A percentile compares a stretch with the other conserved stretches of the same genome.
Evolutionary conservation across 768 basidiomycete genomes (phyloP).

Genomic region (Tulasnella sp.): DNA sequence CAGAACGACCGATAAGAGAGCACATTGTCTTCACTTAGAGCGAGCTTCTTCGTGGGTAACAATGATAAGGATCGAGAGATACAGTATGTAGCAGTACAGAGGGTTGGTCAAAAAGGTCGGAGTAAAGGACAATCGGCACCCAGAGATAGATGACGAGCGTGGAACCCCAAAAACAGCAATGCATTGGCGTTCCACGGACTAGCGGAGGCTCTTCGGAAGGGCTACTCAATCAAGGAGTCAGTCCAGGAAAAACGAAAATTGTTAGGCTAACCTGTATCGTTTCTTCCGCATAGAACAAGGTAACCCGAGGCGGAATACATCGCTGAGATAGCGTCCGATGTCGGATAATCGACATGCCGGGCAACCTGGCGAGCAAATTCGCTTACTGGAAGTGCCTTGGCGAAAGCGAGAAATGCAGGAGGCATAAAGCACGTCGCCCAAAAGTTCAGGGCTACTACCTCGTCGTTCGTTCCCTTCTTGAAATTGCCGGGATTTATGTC

Average conservation of each 20-base stretch:
- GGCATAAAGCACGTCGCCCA: not conserved
- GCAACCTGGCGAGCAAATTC: not conserved
- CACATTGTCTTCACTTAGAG: no score
- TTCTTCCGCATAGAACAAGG: not conserved
- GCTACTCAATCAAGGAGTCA: not conserved
- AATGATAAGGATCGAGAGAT: no score
- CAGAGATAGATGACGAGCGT: no score
- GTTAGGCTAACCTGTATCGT: not conserved
- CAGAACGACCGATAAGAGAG: no score
- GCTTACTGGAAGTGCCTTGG: not conserved
- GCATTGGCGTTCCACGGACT: not conserved
- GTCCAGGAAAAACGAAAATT: not conserved
- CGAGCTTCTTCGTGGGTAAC: no score
- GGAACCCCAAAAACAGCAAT: not conserved
- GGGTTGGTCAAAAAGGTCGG: no score
- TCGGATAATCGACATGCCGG: not conserved
- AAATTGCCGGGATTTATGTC: slow-evolving; percentile 14
- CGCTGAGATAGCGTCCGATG: not conserved
- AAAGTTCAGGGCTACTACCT: slow-evolving; percentile 10
- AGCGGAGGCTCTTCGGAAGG: not conserved
- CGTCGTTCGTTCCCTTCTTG: slow-evolving; percentile 14
- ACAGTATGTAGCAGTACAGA: no score
- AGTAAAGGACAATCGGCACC: no score
- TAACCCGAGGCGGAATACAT: not conserved
- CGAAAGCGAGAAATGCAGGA: not conserved